A percentile compares a stretch with the other conserved stretches of the same genome.
phyloP scores from a whole-genome alignment of 2,329 filamentous ascomycete species.

The Sclerotinia borealis region DNA sequence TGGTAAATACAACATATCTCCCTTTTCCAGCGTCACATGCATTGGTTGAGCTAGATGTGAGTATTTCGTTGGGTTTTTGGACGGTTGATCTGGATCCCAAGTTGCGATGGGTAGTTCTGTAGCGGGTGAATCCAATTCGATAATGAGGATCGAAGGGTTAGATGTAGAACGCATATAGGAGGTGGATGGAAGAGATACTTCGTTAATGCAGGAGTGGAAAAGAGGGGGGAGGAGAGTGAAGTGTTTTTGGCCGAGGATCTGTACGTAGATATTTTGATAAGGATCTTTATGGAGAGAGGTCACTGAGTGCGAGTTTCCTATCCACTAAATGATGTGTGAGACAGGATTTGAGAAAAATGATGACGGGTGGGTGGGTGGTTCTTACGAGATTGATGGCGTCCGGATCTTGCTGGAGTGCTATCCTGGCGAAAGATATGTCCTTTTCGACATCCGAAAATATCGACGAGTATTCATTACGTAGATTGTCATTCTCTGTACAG shows the following conservation, averaged over 20 bases:
- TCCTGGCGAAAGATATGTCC: conserved; percentile 65
- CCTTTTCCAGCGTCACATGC: conserved; percentile 61
- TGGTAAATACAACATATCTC: conserved; percentile 78
- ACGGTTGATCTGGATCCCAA: conserved; percentile 57
- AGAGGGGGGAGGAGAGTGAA: conserved; percentile 70
- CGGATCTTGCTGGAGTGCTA: conserved; percentile 58
- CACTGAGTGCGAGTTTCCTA: conserved; percentile 63
- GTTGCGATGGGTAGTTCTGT: conserved; percentile 57
- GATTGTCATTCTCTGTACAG: conserved; percentile 67
- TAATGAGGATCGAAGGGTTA: not conserved
- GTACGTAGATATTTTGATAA: conserved; percentile 81
- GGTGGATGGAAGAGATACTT: not conserved
- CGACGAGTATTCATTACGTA: conserved; percentile 62
- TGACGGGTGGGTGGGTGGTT: not conserved
- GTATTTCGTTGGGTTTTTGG: conserved; percentile 45
- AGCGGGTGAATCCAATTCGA: not conserved
- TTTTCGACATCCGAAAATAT: conserved; percentile 58
- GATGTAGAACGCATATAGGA: not conserved
- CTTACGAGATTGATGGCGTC: conserved; percentile 66
- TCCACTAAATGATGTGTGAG: conserved; percentile 44
- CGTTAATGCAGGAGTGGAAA: conserved; percentile 11
- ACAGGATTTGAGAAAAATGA: not conserved
- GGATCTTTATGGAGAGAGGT: conserved; percentile 77
- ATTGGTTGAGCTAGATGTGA: conserved; percentile 55
- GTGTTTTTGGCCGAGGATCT: conserved; percentile 65